phyloP scores from a whole-genome alignment of 495 filamentous ascomycete genomes.

The Podospora comata region DNA sequence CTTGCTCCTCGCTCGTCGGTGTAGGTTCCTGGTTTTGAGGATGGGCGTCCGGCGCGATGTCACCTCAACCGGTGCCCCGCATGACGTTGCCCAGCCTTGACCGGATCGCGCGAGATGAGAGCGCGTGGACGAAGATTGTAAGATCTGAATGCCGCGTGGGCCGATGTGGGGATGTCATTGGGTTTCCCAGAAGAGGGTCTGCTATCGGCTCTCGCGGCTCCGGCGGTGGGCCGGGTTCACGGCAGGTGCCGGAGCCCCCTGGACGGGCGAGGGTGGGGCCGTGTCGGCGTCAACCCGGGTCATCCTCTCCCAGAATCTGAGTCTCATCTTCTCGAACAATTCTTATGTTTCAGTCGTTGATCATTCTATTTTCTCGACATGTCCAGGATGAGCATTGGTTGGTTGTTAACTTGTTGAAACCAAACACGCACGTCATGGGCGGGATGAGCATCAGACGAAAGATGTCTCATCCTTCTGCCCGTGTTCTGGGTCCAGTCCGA shows the following conservation, averaged over 20 bases:
- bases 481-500: not conserved
- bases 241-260: not conserved
- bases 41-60: constrained; percentile 15
- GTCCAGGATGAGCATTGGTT: not conserved
- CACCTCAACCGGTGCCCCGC: constrained; percentile 9
- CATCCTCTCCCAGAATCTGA: too few relatives aligned
- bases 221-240: not conserved
- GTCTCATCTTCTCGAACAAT: not conserved
- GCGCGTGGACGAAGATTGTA: not conserved
- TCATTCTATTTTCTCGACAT: not conserved
- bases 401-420: not conserved
- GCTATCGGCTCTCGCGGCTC: not conserved
- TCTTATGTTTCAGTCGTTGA: not conserved
- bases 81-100: constrained; percentile 9
- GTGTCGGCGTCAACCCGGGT: too few relatives aligned
- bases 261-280: too few relatives aligned
- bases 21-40: constrained; percentile 3
- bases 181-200: not conserved
- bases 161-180: not conserved
- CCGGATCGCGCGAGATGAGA: not conserved
- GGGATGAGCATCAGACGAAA: not conserved
- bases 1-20: not conserved
- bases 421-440: not conserved
- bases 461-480: not conserved
- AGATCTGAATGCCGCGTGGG: not conserved